A percentile compares a stretch with the other conserved stretches of the same genome.
Evolutionary conservation across 2,329 filamentous ascomycete species (phyloP).

Genomic region (Triangularia verruculosa): DNA sequence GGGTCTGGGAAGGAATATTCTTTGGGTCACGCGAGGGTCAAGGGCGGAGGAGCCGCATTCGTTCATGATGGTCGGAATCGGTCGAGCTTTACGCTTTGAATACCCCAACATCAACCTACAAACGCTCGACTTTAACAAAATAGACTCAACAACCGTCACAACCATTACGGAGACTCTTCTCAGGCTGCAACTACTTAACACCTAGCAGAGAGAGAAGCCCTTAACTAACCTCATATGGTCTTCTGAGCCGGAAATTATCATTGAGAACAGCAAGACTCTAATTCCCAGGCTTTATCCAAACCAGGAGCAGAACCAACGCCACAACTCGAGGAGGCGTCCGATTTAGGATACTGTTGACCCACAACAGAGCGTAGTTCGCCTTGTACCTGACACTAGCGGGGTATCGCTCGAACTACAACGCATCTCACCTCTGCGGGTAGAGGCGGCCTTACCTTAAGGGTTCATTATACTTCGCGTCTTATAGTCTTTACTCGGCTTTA

Average conservation of each 20-base stretch:
- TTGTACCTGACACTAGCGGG: too few relatives aligned
- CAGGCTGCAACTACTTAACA: not conserved
- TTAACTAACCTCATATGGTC: conserved; percentile 15
- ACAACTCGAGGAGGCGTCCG: conserved; percentile 17
- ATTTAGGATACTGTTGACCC: too few relatives aligned
- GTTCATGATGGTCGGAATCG: conserved; percentile 19
- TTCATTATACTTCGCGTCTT: too few relatives aligned
- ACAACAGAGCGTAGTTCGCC: too few relatives aligned
- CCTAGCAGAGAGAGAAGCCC: too few relatives aligned
- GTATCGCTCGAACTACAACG: too few relatives aligned
- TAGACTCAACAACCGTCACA: not conserved
- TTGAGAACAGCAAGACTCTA: conserved; percentile 11
- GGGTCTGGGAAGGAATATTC: not conserved
- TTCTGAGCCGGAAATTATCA: conserved; percentile 19
- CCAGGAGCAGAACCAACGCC: conserved; percentile 15
- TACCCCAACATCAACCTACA: conserved; percentile 5
- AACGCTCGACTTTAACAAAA: conserved; percentile 5
- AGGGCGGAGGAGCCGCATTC: conserved; percentile 12
- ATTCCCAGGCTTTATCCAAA: conserved; percentile 14
- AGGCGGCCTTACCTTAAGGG: too few relatives aligned
- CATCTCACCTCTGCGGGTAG: too few relatives aligned
- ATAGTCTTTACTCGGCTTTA: too few relatives aligned
- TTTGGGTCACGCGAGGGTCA: conserved; percentile 19
- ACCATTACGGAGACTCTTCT: not conserved
- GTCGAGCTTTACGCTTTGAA: conserved; percentile 4